Evolutionary conservation across 2,329 filamentous ascomycete genomes (phyloP).

Genomic region (Hymenoscyphus scutula): DNA sequence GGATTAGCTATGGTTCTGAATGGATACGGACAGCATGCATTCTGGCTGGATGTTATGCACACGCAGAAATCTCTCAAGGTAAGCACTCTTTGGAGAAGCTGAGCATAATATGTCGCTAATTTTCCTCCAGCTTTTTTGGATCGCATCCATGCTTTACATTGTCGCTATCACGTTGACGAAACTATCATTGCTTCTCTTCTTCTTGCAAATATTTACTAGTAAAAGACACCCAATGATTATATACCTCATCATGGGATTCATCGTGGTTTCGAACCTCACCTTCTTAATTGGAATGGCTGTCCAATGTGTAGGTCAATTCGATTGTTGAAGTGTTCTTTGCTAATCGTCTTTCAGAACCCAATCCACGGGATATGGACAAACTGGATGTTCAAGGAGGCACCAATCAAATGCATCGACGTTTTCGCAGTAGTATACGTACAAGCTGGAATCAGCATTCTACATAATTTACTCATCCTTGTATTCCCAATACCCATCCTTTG

Average conservation of each 20-base stretch:
- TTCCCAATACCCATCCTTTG: conserved; percentile 64
- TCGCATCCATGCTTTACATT: conserved; percentile 4
- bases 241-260: neutral
- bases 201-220: conserved; percentile 5
- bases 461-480: conserved; percentile 60
- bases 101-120: neutral
- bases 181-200: conserved; percentile 8
- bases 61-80: neutral
- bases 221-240: neutral
- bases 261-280: conserved; percentile 5
- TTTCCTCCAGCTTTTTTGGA: conserved; percentile 2
- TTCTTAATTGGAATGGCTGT: neutral
- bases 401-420: conserved; percentile 54
- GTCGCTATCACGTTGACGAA: conserved; percentile 5
- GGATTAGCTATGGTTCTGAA: neutral
- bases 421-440: conserved; percentile 64
- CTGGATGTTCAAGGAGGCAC: conserved; percentile 16
- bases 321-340: neutral
- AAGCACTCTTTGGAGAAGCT: neutral
- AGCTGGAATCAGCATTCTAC: conserved; percentile 51
- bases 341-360: conserved; percentile 2
- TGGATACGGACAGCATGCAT: conserved; percentile 1
- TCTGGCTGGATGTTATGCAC: neutral
- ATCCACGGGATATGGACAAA: conserved; percentile 21
- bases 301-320: conserved; percentile 3